Percentiles rank a stretch among this genome's conserved stretches.
These are phyloP conservation scores for Sonneratia alba DNA, from an alignment of 345 rosid species.

Conservation along the genomic window DNA sequence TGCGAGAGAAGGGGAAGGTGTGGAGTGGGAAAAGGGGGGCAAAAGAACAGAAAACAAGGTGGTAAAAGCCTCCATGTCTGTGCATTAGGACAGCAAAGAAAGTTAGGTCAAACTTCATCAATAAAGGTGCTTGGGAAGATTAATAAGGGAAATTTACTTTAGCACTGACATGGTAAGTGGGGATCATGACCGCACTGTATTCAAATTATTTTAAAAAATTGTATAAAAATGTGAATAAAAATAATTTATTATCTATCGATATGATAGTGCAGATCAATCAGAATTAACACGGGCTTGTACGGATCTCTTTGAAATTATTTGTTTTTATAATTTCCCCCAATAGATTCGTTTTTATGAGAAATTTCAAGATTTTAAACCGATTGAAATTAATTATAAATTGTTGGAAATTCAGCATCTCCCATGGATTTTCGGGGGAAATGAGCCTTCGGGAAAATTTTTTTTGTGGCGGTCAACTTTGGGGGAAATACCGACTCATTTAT, in stretches of 20 bases:
- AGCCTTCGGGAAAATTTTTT: too few species aligned
- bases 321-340: too few species aligned
- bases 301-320: background rate
- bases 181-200: too few species aligned
- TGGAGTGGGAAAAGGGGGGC: background rate
- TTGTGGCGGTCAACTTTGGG: too few species aligned
- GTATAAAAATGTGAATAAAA: background rate
- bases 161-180: too few species aligned
- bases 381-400: too few species aligned
- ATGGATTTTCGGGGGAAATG: too few species aligned
- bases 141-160: too few species aligned
- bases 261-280: background rate
- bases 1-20: background rate
- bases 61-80: background rate
- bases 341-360: too few species aligned
- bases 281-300: background rate
- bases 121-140: conserved; percentile 1
- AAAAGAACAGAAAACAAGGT: conserved; percentile 5
- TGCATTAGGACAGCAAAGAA: conserved; percentile 4
- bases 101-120: conserved; percentile 9
- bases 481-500: too few species aligned
- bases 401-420: too few species aligned
- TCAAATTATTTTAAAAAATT: background rate
- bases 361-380: too few species aligned
- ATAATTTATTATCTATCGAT: background rate